phyloP scores from a whole-genome alignment of 108 stramenopile genomes.

The Nannochloropsis salina region DNA sequence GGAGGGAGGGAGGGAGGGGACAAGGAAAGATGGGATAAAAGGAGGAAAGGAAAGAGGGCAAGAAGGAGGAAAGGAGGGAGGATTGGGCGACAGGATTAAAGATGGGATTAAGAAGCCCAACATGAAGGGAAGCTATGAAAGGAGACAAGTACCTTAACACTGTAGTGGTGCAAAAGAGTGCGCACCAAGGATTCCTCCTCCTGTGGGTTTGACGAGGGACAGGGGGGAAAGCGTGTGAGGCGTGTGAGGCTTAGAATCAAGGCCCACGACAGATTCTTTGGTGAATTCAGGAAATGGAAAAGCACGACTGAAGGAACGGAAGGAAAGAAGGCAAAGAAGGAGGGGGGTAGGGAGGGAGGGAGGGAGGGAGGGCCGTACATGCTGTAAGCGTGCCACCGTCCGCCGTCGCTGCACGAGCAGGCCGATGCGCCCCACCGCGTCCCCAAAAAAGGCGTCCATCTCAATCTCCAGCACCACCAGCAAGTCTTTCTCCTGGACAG shows the following conservation, averaged over 20 bases:
- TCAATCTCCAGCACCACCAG: not conserved
- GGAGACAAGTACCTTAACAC: not conserved
- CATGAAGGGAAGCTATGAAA: no score
- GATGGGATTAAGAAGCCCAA: no score
- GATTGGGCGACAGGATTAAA: no score
- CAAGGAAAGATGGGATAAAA: no score
- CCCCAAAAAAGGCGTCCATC: not conserved
- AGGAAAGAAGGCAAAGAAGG: not conserved
- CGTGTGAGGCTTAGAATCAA: not conserved
- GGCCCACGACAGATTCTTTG: no score
- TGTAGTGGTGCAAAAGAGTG: not conserved
- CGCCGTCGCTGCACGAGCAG: not conserved
- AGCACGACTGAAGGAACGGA: not conserved
- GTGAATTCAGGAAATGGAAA: no score
- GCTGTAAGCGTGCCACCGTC: not conserved
- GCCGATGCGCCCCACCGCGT: not conserved
- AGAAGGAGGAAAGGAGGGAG: no score
- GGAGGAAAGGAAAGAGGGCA: not conserved
- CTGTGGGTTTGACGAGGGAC: not conserved
- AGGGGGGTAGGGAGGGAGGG: not conserved
- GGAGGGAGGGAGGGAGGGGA: not conserved
- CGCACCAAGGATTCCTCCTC: not conserved
- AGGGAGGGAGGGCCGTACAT: not conserved
- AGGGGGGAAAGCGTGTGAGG: not conserved
- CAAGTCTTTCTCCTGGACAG: not conserved